A percentile compares a stretch with the other conserved stretches of the same genome.
Conservation (phyloP, 2,329 filamentous ascomycete species). For the Nannizziopsis arthrosporioides region DNA sequence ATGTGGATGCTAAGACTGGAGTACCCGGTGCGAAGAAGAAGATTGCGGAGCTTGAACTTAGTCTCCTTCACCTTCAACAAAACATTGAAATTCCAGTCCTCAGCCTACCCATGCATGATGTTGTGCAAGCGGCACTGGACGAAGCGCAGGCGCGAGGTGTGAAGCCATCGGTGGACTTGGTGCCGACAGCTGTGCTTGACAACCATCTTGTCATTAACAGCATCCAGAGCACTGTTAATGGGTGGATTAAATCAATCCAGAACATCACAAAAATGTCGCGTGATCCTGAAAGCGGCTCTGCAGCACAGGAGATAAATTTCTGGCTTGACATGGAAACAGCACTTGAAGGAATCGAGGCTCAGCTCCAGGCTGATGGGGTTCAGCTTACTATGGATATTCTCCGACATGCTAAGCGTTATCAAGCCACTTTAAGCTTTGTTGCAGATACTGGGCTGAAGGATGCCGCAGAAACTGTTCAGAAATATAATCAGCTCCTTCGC, state of each 20-base stretch:
- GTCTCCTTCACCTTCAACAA: conserved; percentile 81
- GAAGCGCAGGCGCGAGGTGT: conserved; percentile 56
- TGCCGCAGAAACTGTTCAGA: conserved; percentile 88
- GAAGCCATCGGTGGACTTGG: conserved; percentile 65
- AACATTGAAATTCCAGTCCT: conserved; percentile 96
- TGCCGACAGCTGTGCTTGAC: conserved; percentile 62
- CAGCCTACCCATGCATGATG: conserved; percentile 72
- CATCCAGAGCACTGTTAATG: conserved; percentile 84
- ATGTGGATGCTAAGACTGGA: conserved; percentile 83
- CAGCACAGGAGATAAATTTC: conserved; percentile 96
- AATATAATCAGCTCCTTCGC: conserved; percentile 97
- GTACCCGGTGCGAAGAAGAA: conserved; percentile 97
- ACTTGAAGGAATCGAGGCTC: conserved; percentile 78
- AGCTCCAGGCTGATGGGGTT: conserved; percentile 80
- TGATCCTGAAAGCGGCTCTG: conserved; percentile 65
- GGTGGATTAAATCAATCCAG: conserved; percentile 98
- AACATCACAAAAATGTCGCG: conserved; percentile 88
- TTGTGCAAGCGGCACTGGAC: conserved; percentile 75
- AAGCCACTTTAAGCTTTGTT: conserved; percentile 91
- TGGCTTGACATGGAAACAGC: conserved; percentile 96
- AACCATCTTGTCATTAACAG: conserved; percentile 90
- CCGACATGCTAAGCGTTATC: conserved; percentile 93
- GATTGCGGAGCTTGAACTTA: conserved; percentile 85
- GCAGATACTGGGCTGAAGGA: conserved; percentile 94
- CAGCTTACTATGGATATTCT: conserved; percentile 85